Conservation (phyloP, 73 alveolate genomes). For the Paramecium sonneborni region DNA sequence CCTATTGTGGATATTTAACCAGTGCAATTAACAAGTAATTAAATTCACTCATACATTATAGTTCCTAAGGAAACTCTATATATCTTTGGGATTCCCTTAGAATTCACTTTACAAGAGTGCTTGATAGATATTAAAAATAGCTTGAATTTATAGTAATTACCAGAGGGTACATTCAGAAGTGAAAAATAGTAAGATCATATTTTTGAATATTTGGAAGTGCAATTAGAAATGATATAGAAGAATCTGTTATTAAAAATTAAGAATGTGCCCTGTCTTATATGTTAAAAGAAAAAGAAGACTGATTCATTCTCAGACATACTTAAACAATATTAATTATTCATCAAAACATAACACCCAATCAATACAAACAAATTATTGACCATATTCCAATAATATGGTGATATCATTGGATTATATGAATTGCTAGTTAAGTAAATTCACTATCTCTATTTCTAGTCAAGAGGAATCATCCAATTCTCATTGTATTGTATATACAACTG, state of each 20-base stretch:
- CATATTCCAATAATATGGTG: not conserved
- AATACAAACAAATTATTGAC: not conserved
- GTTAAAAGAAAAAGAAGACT: not conserved
- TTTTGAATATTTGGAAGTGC: slow-evolving; percentile 42
- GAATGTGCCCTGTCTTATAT: slow-evolving; percentile 30
- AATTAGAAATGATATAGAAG: not conserved
- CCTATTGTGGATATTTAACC: not conserved
- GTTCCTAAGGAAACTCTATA: not conserved
- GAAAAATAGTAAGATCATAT: not conserved
- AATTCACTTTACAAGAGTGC: not conserved
- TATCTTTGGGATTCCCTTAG: not conserved
- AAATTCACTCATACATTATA: not conserved
- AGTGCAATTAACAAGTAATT: not conserved
- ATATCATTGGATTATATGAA: slow-evolving; percentile 27
- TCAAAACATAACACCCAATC: not conserved
- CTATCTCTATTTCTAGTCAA: not conserved
- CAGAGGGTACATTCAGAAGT: not conserved
- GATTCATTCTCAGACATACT: slow-evolving; percentile 11
- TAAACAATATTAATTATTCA: not conserved
- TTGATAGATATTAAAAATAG: slow-evolving; percentile 9
- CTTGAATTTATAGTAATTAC: not conserved
- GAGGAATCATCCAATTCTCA: not conserved
- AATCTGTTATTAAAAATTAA: not conserved
- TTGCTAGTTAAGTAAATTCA: not conserved
- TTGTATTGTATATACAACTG: not conserved